Conservation (phyloP, 441 rosid genomes). For the Metrosideros polymorpha region DNA sequence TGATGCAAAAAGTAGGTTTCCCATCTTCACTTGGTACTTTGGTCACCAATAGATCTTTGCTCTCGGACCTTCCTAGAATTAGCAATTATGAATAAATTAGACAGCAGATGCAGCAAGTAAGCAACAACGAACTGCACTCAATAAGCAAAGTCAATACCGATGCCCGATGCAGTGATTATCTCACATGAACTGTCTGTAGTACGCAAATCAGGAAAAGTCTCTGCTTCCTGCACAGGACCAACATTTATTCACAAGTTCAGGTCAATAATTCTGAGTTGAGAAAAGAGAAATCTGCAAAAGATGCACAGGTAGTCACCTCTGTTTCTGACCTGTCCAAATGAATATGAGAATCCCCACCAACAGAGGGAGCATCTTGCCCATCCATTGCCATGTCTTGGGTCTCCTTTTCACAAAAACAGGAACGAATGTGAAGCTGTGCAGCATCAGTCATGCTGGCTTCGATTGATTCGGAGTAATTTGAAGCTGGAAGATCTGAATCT, state of each 20-base stretch:
- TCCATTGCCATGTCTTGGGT: neutral
- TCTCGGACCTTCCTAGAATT: constrained; percentile 24
- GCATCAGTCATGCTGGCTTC: neutral
- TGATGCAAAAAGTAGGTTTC: neutral
- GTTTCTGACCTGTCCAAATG: constrained; percentile 16
- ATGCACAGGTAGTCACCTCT: constrained; percentile 17
- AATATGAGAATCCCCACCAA: constrained; percentile 7
- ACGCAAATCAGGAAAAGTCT: constrained; percentile 22
- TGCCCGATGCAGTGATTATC: constrained; percentile 10
- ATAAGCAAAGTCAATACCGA: constrained; percentile 12
- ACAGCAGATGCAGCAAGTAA: neutral
- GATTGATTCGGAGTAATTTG: neutral
- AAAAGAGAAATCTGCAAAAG: neutral
- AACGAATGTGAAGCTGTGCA: neutral
- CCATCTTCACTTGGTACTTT: constrained; percentile 14
- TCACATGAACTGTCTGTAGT: constrained; percentile 24
- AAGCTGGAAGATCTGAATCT: neutral
- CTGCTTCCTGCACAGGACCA: constrained; percentile 28
- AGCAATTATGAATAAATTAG: neutral
- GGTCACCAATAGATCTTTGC: constrained; percentile 42
- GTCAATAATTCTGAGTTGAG: neutral
- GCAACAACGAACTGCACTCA: neutral
- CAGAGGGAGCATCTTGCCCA: neutral
- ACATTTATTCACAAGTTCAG: constrained; percentile 1
- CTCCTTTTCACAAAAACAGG: neutral